These are phyloP conservation scores for Aureobasidium sp. DNA, from an alignment of 2,329 filamentous ascomycete species.

Conservation along the genomic window DNA sequence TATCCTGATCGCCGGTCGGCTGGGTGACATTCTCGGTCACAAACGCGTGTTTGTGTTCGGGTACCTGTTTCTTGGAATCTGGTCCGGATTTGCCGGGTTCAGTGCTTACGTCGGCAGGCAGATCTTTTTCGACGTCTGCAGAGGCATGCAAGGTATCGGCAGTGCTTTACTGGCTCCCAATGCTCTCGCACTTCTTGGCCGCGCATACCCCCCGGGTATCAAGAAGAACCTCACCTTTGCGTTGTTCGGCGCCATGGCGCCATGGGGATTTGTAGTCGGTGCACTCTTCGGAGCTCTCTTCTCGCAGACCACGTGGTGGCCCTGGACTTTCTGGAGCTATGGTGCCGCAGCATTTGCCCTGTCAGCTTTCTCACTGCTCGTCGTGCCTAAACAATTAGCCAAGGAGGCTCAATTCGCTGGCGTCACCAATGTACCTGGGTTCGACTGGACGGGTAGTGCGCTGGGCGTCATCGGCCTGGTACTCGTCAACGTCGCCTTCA, in stretches of 20 bases:
- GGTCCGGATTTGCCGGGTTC: slow-evolving; percentile 33
- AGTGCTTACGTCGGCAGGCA: slow-evolving; percentile 27
- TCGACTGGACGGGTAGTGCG: slow-evolving; percentile 38
- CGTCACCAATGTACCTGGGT: slow-evolving; percentile 19
- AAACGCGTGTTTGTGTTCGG: slow-evolving; percentile 34
- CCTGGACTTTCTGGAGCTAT: slow-evolving; percentile 36
- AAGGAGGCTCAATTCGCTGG: slow-evolving; percentile 18
- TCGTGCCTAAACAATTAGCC: slow-evolving; percentile 29
- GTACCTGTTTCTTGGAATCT: slow-evolving; percentile 32
- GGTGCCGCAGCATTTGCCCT: slow-evolving; percentile 31
- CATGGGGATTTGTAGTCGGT: slow-evolving; percentile 29
- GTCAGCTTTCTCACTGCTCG: slow-evolving; percentile 29
- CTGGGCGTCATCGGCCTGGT: slow-evolving; percentile 48
- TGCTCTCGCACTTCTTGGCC: slow-evolving; percentile 29
- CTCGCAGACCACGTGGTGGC: slow-evolving; percentile 26
- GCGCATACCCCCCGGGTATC: slow-evolving; percentile 26
- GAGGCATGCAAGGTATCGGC: slow-evolving; percentile 34
- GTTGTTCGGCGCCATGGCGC: slow-evolving; percentile 30
- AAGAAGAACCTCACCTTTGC: slow-evolving; percentile 33
- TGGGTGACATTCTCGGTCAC: slow-evolving; percentile 38
- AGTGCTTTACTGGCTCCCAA: slow-evolving; percentile 30
- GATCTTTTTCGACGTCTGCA: slow-evolving; percentile 29
- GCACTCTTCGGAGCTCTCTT: slow-evolving; percentile 28
- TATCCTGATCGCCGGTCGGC: slow-evolving; percentile 36
- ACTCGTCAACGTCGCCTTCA: slow-evolving; percentile 59